Percentiles rank a stretch among this genome's conserved stretches.
These are phyloP conservation scores for Nannizzia gypsea DNA, from an alignment of 2,329 filamentous ascomycete genomes.

Conservation along the genomic window DNA sequence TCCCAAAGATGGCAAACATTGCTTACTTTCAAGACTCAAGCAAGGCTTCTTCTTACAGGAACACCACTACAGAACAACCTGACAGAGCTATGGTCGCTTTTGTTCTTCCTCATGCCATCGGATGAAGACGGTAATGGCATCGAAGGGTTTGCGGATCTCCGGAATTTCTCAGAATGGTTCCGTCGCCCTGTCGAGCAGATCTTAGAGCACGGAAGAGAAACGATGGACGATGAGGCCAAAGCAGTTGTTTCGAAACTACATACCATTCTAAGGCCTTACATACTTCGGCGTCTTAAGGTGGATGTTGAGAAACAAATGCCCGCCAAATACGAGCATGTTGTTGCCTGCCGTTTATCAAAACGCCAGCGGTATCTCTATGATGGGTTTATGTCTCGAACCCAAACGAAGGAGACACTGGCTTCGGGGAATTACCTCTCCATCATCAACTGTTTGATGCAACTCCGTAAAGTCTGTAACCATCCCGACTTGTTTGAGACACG, in stretches of 20 bases:
- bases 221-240: conserved; percentile 87
- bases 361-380: conserved; percentile 92
- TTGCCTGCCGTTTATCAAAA: conserved; percentile 90
- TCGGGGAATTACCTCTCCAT: conserved; percentile 96
- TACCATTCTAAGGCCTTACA: conserved; percentile 81
- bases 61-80: conserved; percentile 95
- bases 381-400: conserved; percentile 80
- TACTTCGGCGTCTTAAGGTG: conserved; percentile 80
- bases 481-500: conserved; percentile 93
- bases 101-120: conserved; percentile 93
- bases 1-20: conserved; percentile 94
- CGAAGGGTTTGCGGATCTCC: conserved; percentile 84
- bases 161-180: conserved; percentile 94
- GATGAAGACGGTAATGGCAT: conserved; percentile 61
- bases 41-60: conserved; percentile 77
- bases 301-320: conserved; percentile 99
- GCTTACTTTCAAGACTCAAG: conserved; percentile 81
- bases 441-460: conserved; percentile 95
- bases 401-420: conserved; percentile 76
- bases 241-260: conserved; percentile 88
- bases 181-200: conserved; percentile 93
- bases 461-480: conserved; percentile 96
- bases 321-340: conserved; percentile 91
- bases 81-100: conserved; percentile 88
- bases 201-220: conserved; percentile 81